phyloP scores from a whole-genome alignment of 768 basidiomycete genomes.

The Cystobasidiopsis lactophilus region DNA sequence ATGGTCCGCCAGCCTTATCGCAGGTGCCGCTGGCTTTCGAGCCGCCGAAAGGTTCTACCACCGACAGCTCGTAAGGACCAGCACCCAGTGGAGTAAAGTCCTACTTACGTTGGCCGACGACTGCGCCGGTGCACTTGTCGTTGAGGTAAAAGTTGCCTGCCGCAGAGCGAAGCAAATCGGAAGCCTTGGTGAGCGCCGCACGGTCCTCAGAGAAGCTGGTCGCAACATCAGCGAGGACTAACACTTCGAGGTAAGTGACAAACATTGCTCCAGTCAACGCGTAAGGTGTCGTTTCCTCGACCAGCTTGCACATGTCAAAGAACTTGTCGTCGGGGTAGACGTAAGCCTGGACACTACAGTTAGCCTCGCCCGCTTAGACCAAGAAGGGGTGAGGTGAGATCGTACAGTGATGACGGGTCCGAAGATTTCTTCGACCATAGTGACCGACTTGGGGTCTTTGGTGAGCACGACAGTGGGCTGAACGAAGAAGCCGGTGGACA shows the following conservation, averaged over 20 bases:
- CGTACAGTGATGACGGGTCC: slow-evolving; percentile 77
- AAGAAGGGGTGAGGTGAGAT: too few species aligned
- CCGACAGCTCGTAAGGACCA: background rate
- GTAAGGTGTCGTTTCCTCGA: slow-evolving; percentile 68
- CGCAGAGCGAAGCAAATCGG: slow-evolving; percentile 63
- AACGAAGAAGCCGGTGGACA: slow-evolving; percentile 78
- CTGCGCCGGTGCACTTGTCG: slow-evolving; percentile 94
- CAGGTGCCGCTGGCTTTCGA: slow-evolving; percentile 75
- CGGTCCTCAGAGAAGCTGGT: slow-evolving; percentile 63
- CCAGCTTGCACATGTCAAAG: slow-evolving; percentile 63
- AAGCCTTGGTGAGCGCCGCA: slow-evolving; percentile 51
- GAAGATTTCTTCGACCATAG: slow-evolving; percentile 89
- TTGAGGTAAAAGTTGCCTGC: slow-evolving; percentile 97
- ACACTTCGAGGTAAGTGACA: slow-evolving; percentile 22
- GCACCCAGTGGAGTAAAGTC: slow-evolving; percentile 3
- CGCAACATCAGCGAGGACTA: background rate
- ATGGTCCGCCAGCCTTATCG: slow-evolving; percentile 82
- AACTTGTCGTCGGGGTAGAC: slow-evolving; percentile 72
- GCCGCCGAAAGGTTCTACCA: slow-evolving; percentile 67
- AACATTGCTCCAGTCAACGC: slow-evolving; percentile 88
- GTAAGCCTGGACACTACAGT: too few species aligned
- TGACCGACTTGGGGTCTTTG: slow-evolving; percentile 67
- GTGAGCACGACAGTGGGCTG: slow-evolving; percentile 85
- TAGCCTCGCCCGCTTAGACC: too few species aligned
- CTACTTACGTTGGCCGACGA: slow-evolving; percentile 30